Evolutionary conservation across 345 rosid genomes (phyloP), one percentile per base, ranked within the genome.

Genomic region (Zanthoxylum bungeanum): DNA sequence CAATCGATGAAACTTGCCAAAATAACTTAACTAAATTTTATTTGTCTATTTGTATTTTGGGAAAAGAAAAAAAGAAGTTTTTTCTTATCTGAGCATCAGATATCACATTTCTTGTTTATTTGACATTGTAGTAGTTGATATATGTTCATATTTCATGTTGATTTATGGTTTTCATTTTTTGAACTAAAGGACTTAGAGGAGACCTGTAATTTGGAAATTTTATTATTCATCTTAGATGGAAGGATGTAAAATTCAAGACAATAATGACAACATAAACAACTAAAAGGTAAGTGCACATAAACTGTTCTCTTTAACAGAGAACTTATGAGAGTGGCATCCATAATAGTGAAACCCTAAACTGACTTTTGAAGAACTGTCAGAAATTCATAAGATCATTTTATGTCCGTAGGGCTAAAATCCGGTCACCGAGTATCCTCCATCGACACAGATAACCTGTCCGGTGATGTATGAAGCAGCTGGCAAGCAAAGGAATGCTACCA

Each of bases 391-490:
- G 47, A 3, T 40, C 16, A 42, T 42, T 11, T 42, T 17, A 3
- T 12, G 47, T 42, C 47, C 47, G 19, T 12, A 42, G 30, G 9
- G 7, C 49, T 61, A 61, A 22, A 37, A 22, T 28, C 66, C 66
- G 2, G n/a, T 24, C 21, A 24, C 56, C 9, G 68, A 44, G 25
- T 16, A 64, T 27, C 68, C 68, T 46, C 68, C 68, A 57, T 82
- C 85, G 33, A 82, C 81, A 27, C 75, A 59, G n/a, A 78, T 60
- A 70, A 77, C 75, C 75, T 85, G 86, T 9, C 85, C 89, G 0
- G 89, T 85, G 52, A 82, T 72, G 64, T 82, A 85, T 12, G 89
- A 83, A 36, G 89, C 86, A 14, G 85, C 84, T 5, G 64, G 42
- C 5, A 59, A n/a, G 64, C 64, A 59, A 22, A 85, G 81, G 68